Evolutionary conservation across 1,284 basidiomycete genomes (phyloP).

Genomic region (Pulveroboletus sp.): DNA sequence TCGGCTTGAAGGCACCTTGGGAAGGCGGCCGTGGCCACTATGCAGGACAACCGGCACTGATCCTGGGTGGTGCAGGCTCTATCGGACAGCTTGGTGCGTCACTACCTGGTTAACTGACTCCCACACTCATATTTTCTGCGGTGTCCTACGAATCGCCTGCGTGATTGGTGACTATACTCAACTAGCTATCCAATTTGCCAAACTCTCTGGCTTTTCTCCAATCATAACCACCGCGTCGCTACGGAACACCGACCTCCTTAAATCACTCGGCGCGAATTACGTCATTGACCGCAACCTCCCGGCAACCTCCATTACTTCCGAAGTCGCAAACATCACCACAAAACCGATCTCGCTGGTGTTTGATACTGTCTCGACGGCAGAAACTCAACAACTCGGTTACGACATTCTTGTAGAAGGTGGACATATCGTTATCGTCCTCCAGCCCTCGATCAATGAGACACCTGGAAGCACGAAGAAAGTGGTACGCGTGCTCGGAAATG

Average conservation of each 20-base stretch:
- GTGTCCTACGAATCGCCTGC: neutral
- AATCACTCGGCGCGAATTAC: slow-evolving; percentile 39
- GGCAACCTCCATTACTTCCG: slow-evolving; percentile 8
- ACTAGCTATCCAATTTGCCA: slow-evolving; percentile 40
- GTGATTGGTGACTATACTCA: too few species aligned
- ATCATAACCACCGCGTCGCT: slow-evolving; percentile 39
- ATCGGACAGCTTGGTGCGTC: slow-evolving; percentile 40
- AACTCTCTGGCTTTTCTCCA: slow-evolving; percentile 34
- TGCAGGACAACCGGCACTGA: slow-evolving; percentile 31
- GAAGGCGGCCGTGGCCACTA: slow-evolving; percentile 25
- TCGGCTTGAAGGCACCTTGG: slow-evolving; percentile 28
- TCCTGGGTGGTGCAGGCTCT: slow-evolving; percentile 40
- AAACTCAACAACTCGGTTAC: slow-evolving; percentile 29
- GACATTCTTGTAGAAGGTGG: slow-evolving; percentile 25
- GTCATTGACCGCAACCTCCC: slow-evolving; percentile 32
- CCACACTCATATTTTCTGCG: neutral
- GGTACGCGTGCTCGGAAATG: slow-evolving; percentile 5
- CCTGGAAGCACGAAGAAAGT: slow-evolving; percentile 20
- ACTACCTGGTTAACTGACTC: neutral
- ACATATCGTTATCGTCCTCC: slow-evolving; percentile 11
- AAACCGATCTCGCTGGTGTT: slow-evolving; percentile 18
- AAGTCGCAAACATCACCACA: slow-evolving; percentile 15
- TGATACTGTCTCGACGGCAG: slow-evolving; percentile 18
- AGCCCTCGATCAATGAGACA: slow-evolving; percentile 8
- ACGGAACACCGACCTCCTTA: slow-evolving; percentile 35